Conservation (phyloP, 2,329 filamentous ascomycete genomes). For the Hortaea sp. region DNA sequence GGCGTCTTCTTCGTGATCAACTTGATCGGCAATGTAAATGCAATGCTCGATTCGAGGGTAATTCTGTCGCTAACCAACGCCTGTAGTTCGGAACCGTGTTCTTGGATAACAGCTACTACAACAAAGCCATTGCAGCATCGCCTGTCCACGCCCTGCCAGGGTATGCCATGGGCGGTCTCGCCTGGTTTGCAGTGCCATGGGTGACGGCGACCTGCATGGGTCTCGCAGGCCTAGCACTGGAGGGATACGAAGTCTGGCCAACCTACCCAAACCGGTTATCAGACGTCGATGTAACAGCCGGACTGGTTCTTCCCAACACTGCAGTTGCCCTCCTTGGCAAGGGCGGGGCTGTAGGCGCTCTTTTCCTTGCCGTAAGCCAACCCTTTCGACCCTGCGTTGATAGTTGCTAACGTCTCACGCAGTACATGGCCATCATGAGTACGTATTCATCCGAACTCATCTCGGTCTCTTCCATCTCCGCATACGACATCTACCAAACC, state of each 20-base stretch:
- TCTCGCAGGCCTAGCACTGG: slow-evolving; percentile 67
- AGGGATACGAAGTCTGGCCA: slow-evolving; percentile 61
- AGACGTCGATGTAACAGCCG: slow-evolving; percentile 65
- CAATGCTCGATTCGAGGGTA: too few species aligned
- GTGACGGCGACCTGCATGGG: slow-evolving; percentile 83
- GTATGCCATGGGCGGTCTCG: slow-evolving; percentile 62
- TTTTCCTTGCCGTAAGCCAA: slow-evolving; percentile 60
- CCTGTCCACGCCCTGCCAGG: slow-evolving; percentile 76
- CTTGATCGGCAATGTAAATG: slow-evolving; percentile 58
- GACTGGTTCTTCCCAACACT: slow-evolving; percentile 75
- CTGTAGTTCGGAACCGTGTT: slow-evolving; percentile 63
- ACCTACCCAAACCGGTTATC: slow-evolving; percentile 64
- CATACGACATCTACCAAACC: slow-evolving; percentile 80
- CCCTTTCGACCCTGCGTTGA: too few species aligned
- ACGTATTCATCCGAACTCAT: slow-evolving; percentile 77
- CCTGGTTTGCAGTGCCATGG: slow-evolving; percentile 92
- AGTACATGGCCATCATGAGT: slow-evolving; percentile 69
- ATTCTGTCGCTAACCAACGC: neutral
- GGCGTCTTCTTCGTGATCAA: slow-evolving; percentile 82
- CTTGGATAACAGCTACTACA: slow-evolving; percentile 69
- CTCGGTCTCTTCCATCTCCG: slow-evolving; percentile 77
- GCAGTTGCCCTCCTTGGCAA: slow-evolving; percentile 74
- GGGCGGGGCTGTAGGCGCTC: slow-evolving; percentile 66
- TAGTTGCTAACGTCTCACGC: too few species aligned
- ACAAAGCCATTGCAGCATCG: slow-evolving; percentile 83